phyloP scores from a whole-genome alignment of 2,329 filamentous ascomycete species.

The Pestalotiopsis sp. region DNA sequence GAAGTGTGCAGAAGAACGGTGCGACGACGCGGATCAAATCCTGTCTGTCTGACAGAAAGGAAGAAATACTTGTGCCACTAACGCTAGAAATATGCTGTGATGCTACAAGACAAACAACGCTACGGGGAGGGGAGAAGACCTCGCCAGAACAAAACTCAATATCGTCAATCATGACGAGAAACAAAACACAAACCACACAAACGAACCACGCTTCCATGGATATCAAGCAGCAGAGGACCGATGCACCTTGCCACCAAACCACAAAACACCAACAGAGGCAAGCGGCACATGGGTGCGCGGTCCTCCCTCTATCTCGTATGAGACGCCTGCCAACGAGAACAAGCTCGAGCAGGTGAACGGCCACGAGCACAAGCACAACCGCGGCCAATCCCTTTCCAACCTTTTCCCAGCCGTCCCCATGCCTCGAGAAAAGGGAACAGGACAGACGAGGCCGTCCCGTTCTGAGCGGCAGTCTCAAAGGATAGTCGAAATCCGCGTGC shows the following conservation, averaged over 20 bases:
- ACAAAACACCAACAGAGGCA: slow-evolving; percentile 1
- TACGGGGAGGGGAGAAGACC: background rate
- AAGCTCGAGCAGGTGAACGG: background rate
- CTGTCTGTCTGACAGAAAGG: background rate
- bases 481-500: slow-evolving; percentile 10
- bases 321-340: background rate
- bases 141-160: too few species aligned
- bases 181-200: background rate
- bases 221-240: background rate
- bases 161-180: background rate
- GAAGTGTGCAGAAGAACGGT: background rate
- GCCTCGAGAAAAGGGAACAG: background rate
- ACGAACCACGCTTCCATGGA: background rate
- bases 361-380: slow-evolving; percentile 6
- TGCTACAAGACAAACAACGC: background rate
- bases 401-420: background rate
- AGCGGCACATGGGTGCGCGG: background rate
- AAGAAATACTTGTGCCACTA: background rate
- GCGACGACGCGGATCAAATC: background rate
- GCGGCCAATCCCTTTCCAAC: background rate
- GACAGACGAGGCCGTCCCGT: slow-evolving; percentile 1
- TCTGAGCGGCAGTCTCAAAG: background rate
- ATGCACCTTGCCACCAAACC: background rate
- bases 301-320: background rate
- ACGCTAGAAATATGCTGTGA: slow-evolving; percentile 5